Evolutionary conservation across 208 protist species (phyloP).

Genomic region (Crithidia acanthocephali): DNA sequence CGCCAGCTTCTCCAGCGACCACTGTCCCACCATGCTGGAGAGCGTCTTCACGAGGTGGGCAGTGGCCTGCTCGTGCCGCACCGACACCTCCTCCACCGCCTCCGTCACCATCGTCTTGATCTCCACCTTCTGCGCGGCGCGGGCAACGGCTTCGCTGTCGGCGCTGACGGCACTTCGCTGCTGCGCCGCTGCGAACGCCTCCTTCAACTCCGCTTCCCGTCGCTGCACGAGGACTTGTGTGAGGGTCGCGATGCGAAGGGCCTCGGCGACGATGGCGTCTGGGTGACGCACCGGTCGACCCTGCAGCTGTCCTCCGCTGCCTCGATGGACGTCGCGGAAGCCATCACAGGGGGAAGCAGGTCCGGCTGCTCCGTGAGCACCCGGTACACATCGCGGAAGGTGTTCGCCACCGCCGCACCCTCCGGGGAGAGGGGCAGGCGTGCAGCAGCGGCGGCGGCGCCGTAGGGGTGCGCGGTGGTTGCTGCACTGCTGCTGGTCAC

Average conservation of each 20-base stretch:
- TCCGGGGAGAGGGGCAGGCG: constrained; percentile 9
- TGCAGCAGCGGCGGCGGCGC: not conserved
- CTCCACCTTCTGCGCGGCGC: constrained; percentile 37
- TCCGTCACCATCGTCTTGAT: constrained; percentile 60
- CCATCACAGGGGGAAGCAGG: not conserved
- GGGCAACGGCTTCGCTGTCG: constrained; percentile 29
- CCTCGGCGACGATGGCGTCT: constrained; percentile 19
- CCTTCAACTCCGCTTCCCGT: constrained; percentile 32
- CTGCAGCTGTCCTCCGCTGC: not conserved
- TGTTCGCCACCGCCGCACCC: constrained; percentile 3
- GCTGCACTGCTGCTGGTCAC: not conserved
- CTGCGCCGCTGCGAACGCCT: constrained; percentile 20
- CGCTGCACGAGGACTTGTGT: constrained; percentile 26
- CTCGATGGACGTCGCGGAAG: not conserved
- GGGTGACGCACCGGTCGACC: not conserved
- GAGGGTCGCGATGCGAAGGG: constrained; percentile 26
- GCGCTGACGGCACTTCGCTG: constrained; percentile 18
- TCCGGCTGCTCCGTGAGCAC: constrained; percentile 24
- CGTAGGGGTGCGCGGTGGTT: too few species aligned
- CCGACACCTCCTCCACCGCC: constrained; percentile 64
- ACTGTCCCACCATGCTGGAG: constrained; percentile 58
- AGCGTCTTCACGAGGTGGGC: constrained; percentile 64
- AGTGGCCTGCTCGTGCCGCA: constrained; percentile 68
- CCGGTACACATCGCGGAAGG: constrained; percentile 29
- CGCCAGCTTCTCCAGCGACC: constrained; percentile 62